A percentile compares a stretch with the other conserved stretches of the same genome.
These are phyloP conservation scores for Macrophomina phaseolina DNA, from an alignment of 2,329 filamentous ascomycete genomes.

Conservation along the genomic window DNA sequence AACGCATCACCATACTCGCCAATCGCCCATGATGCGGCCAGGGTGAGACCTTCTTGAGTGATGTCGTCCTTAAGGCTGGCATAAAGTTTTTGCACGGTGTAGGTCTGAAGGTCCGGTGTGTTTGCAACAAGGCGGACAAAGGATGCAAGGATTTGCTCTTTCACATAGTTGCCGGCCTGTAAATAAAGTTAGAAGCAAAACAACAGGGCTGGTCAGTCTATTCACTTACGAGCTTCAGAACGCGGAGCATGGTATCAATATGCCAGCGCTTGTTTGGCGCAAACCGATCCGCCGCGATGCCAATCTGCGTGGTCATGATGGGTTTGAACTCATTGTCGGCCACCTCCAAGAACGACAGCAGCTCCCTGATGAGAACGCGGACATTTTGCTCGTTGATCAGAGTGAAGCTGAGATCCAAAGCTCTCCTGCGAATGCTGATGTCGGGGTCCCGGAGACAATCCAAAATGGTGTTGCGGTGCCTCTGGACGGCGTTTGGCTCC, in stretches of 20 bases:
- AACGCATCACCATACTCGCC: slow-evolving; percentile 94
- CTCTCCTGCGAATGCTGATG: slow-evolving; percentile 93
- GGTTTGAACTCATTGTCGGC: slow-evolving; percentile 99
- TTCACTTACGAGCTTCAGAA: slow-evolving; percentile 72
- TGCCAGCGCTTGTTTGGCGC: slow-evolving; percentile 98
- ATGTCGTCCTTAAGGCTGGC: slow-evolving; percentile 92
- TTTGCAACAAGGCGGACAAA: slow-evolving; percentile 96
- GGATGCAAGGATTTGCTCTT: slow-evolving; percentile 95
- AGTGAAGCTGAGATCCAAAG: slow-evolving; percentile 97
- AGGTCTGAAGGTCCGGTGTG: slow-evolving; percentile 91
- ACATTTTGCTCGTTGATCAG: slow-evolving; percentile 97
- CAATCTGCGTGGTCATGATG: slow-evolving; percentile 97
- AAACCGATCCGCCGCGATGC: slow-evolving; percentile 93
- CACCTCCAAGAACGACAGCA: slow-evolving; percentile 93
- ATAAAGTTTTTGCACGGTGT: slow-evolving; percentile 95
- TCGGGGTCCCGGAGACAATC: slow-evolving; percentile 96
- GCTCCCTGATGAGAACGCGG: slow-evolving; percentile 87
- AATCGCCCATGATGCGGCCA: slow-evolving; percentile 96
- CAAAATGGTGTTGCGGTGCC: slow-evolving; percentile 95
- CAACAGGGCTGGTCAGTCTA: not conserved
- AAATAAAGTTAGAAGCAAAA: slow-evolving; percentile 29
- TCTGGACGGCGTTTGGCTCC: slow-evolving; percentile 95
- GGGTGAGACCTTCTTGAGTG: slow-evolving; percentile 91
- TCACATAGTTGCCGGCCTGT: slow-evolving; percentile 89
- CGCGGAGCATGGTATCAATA: slow-evolving; percentile 94